Evolutionary conservation across 2,329 filamentous ascomycete species (phyloP), one percentile per base, ranked within the genome.

Genomic region (Westerdykella aurantiaca): DNA sequence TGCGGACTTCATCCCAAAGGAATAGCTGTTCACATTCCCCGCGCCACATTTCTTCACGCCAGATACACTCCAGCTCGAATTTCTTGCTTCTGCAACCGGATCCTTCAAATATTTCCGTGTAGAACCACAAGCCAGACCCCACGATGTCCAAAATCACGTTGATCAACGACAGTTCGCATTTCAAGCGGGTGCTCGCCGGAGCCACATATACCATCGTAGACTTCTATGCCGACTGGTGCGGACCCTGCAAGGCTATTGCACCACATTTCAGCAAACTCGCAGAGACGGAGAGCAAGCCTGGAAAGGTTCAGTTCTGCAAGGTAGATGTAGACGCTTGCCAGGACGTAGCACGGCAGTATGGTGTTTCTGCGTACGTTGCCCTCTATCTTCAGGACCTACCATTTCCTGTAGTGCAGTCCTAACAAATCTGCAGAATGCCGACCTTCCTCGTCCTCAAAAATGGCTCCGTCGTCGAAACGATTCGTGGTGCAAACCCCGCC

Each of bases 221-320:
- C 60, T 76, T 75, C 69, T 75, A 73, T 58, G 74, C 74, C 12
- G 72, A 72, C 50, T 80, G 77, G 76, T 79, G 77, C 58, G 76
- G 76, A 2, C 77, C 77, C 22, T 80, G 77, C 69, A 76, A 76
- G 56, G 67, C 71, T 29, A 76, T 80, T 43, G 70, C 71, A 3
- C 76, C 76, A 7, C 17, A 59, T 0, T 72, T 78, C 56, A 71
- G 72, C 43, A 64, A 73, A 51, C 68, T 79, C 43, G 76, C 75
- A 46, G 69, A 73, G 42, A 68, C 71, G 37, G 74, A 79, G 56
- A 55, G 66, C 18, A 70, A 72, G 45, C 66, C 69, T 0, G 69
- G 69, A 13, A 67, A 66, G 33, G 62, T 79, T 17, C 69, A 70
- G 22, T 79, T 80, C 55, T 67, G 70, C 50, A 78, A 79, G 65